Conservation (phyloP, 176 grass and related monocot genomes). For the Elaeis guineensis region DNA sequence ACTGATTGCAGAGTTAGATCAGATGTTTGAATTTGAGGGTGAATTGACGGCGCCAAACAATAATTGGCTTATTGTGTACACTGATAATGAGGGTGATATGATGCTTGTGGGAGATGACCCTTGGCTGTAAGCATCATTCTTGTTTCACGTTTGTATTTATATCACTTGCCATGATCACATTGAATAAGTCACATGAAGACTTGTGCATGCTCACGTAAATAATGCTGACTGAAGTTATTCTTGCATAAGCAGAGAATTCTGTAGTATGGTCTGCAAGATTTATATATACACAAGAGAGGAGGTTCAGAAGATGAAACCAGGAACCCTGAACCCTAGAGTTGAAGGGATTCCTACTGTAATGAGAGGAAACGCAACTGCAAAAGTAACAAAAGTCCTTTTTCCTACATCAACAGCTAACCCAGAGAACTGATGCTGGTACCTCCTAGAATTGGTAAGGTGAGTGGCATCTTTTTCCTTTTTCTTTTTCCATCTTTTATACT, state of each 20-base stretch:
- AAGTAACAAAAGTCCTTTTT: slow-evolving; percentile 25
- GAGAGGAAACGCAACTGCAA: slow-evolving; percentile 26
- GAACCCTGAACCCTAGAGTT: slow-evolving; percentile 33
- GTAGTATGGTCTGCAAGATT: slow-evolving; percentile 74
- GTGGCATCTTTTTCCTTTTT: no score
- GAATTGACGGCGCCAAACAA: slow-evolving; percentile 46
- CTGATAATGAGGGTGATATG: slow-evolving; percentile 95
- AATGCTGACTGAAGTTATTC: slow-evolving; percentile 7
- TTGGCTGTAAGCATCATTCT: slow-evolving; percentile 55
- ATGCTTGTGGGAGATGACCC: slow-evolving; percentile 99
- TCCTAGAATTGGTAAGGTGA: neutral
- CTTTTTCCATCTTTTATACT: no score
- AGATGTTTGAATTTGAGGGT: slow-evolving; percentile 80
- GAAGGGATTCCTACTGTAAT: slow-evolving; percentile 25
- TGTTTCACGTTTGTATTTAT: neutral
- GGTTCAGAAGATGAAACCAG: slow-evolving; percentile 82
- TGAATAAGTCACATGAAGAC: no score
- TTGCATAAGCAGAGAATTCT: slow-evolving; percentile 63
- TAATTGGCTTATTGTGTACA: slow-evolving; percentile 84
- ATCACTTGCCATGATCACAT: no score
- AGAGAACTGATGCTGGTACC: slow-evolving; percentile 21
- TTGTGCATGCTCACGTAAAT: neutral
- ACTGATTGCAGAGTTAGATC: slow-evolving; percentile 69
- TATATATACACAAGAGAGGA: slow-evolving; percentile 84
- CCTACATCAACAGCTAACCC: neutral